Evolutionary conservation across 768 basidiomycete species (phyloP), one percentile per base, ranked within the genome.

Genomic region (Lactarius evosmus): DNA sequence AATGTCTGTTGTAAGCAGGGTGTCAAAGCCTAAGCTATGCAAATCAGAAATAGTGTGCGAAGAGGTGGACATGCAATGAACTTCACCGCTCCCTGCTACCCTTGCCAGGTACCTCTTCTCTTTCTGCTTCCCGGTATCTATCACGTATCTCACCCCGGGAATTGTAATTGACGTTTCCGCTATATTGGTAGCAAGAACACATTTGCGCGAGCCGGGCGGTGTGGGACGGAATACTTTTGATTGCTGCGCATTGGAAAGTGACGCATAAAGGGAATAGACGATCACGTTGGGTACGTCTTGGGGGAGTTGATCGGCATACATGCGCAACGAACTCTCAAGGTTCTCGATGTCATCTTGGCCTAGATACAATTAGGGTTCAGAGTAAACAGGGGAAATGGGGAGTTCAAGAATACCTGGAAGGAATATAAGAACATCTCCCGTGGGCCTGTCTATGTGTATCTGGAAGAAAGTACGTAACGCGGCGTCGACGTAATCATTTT

Each of bases 91-190:
- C 7, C 92, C 91, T 0, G 80, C 82, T 64, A 81, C 77, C 71
- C 82, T 80, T 12, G 87, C 84, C 25, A 96, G 74, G 72, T 88
- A 95, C 64, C 88, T 82, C 75, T 96, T 97, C 77, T 98, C 95
- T 74, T 98, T 99, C 72, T 89, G 92, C 74, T 95, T 89, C 2
- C 97, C 97, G 0, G 93, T 90, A 75, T 99, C 97, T 41, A 99
- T 91, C 7, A 99, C 95, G 74, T 92, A 98, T 70, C 85, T 89
- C 61, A 99, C 87, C 0, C 95, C 95, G 3, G 95, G 94, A 71
- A 99, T 97, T 16, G 97, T 98, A 72, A 99, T 93, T 14, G 91
- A 93, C 0, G 97, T 98, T 75, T 99, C 97, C 12, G 97, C 97
- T 63, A 99, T 95, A 75, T 98, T 99, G 19, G 97, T 99, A 2